Base-by-base conservation (phyloP, 2,329 filamentous ascomycete species). In the Fusarium nelsonii region DNA sequence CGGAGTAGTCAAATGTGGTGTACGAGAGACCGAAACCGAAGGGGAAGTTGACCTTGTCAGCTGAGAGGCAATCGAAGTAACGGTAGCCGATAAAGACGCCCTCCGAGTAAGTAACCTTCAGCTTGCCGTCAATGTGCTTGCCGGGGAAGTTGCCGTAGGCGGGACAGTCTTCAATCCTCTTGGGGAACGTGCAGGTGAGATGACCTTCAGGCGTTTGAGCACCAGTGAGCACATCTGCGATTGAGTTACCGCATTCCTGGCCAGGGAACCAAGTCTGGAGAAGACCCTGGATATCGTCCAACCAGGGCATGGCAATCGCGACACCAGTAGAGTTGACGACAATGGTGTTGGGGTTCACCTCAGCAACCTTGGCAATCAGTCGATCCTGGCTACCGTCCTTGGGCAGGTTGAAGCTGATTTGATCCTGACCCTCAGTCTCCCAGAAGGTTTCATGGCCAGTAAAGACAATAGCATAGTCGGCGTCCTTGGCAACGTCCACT, bases 341-440 rank as follows among this genome's bases (percentile, higher is more conserved):
- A 7, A 87, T 83, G 10, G 87, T 85, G 39, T 87, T 88, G 1
- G 85, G 79, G 72, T 91, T 91, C 3, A 78, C 86, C 0, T 82
- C 82, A 18, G 88, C 80, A 1, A 91, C 84, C 4, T 84, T 83
- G 18, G 81, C 75, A 69, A 91, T 86, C 33, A 92, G 78, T 7
- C 82, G 80, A 58, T 92, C 89, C 50, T 88, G 90, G 60, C 86
- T 85, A 58, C 88, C 77, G 7, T 77, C 69, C 18, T 75, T 83
- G 85, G 91, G 92, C 0, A 92, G 79, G 18, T 90, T 91, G 46
- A 93, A 83, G 75, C 92, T 92, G 75, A 90, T 90, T 58, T 91
- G 87, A 74, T 92, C 91, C 67, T 90, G 90, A 48, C 83, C 81
- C 89, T 92, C 78, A 0, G 77, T 79, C 70, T 80, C 78, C 77